A percentile compares a stretch with the other conserved stretches of the same genome.
phyloP scores from a whole-genome alignment of 129 eudicot species.

The Glebionis coronaria region DNA sequence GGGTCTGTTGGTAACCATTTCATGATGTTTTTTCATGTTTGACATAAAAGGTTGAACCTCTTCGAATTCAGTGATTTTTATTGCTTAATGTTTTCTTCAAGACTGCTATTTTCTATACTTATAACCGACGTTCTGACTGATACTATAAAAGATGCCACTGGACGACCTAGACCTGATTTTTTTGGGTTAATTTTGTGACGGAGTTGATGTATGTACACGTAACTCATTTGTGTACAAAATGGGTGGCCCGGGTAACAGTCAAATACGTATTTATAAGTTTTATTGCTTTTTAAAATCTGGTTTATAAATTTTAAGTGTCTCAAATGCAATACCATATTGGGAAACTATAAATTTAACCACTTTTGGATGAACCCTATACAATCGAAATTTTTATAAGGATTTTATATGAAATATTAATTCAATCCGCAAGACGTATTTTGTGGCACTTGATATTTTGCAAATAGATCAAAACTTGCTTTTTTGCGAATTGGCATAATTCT shows the following conservation, averaged over 20 bases:
- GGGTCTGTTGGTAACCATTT: conserved; percentile 52
- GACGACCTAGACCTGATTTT: conserved; percentile 89
- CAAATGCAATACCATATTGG: too few species aligned
- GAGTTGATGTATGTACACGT: conserved; percentile 44
- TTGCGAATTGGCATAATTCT: too few species aligned
- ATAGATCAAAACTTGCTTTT: too few species aligned
- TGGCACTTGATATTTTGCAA: too few species aligned
- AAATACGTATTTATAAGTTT: neutral
- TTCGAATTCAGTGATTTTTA: conserved; percentile 3
- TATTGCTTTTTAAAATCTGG: too few species aligned
- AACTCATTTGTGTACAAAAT: neutral
- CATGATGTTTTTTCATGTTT: conserved; percentile 1
- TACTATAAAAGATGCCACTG: conserved; percentile 76
- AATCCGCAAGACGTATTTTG: too few species aligned
- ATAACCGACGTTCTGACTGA: conserved; percentile 79
- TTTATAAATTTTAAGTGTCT: too few species aligned
- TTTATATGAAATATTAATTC: too few species aligned
- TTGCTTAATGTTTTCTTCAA: conserved; percentile 37
- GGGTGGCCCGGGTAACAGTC: neutral
- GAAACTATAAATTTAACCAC: too few species aligned
- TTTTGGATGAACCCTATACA: too few species aligned
- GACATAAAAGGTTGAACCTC: neutral
- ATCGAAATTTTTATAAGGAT: too few species aligned
- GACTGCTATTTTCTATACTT: conserved; percentile 63
- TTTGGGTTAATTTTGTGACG: conserved; percentile 91